These are phyloP conservation scores for Lachnellula willkommii DNA, from an alignment of 2,329 filamentous ascomycete genomes.

Conservation along the genomic window DNA sequence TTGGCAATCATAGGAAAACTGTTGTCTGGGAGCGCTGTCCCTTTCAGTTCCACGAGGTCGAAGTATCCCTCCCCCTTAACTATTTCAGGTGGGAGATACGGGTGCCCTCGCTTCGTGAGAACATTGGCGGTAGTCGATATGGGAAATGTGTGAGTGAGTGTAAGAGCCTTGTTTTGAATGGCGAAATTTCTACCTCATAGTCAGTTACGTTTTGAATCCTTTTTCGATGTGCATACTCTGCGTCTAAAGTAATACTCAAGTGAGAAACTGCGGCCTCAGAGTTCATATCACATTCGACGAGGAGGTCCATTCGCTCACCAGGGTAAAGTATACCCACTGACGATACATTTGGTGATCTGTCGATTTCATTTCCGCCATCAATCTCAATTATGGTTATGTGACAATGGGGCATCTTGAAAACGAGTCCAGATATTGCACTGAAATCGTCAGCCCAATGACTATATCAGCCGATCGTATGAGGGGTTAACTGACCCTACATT, in stretches of 20 bases:
- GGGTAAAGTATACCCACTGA: constrained; percentile 33
- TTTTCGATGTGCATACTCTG: neutral
- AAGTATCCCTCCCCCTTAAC: constrained; percentile 9
- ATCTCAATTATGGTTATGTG: constrained; percentile 34
- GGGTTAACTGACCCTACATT: constrained; percentile 35
- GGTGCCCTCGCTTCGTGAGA: neutral
- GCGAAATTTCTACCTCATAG: neutral
- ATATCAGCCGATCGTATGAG: neutral
- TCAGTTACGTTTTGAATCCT: neutral
- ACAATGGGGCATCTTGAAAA: constrained; percentile 30
- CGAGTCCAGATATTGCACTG: constrained; percentile 37
- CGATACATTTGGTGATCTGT: constrained; percentile 20
- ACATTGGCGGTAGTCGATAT: neutral
- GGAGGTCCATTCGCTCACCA: constrained; percentile 40
- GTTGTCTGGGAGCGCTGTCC: neutral
- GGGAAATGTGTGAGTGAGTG: neutral
- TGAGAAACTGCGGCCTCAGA: neutral
- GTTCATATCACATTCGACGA: constrained; percentile 7
- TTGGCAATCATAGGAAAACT: constrained; percentile 28
- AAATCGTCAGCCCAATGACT: neutral
- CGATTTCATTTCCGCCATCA: constrained; percentile 35
- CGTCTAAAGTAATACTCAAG: neutral
- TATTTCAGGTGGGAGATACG: neutral
- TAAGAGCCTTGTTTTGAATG: neutral
- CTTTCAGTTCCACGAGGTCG: constrained; percentile 18